A percentile compares a stretch with the other conserved stretches of the same genome.
Conservation (phyloP, 148 eudicot genomes). For the Vaccinium corymbosum region DNA sequence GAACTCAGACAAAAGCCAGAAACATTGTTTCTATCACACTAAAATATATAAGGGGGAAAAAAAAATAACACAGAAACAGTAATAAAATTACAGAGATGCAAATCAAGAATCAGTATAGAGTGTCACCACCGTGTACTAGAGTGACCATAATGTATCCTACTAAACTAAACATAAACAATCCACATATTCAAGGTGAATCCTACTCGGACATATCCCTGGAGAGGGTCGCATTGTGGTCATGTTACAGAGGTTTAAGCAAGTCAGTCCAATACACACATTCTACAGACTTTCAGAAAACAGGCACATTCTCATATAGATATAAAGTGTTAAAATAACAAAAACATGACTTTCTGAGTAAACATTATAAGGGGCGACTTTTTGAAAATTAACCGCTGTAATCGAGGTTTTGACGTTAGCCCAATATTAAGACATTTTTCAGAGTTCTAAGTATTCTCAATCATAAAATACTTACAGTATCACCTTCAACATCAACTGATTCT, state of each 20-base stretch:
- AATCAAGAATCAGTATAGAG: not conserved
- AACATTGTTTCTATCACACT: not conserved
- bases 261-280: not conserved
- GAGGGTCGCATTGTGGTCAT: not conserved
- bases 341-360: not conserved
- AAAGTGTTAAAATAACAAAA: not conserved
- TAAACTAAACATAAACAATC: too few species aligned
- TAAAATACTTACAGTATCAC: constrained; percentile 73
- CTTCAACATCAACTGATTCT: constrained; percentile 82
- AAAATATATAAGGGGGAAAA: too few species aligned
- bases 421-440: not conserved
- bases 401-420: not conserved
- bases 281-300: not conserved
- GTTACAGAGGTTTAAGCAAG: not conserved
- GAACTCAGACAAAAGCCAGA: not conserved
- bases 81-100: not conserved
- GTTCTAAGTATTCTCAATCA: not conserved
- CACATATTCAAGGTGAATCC: not conserved
- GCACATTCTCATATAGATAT: not conserved
- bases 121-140: not conserved
- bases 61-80: not conserved
- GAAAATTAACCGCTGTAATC: not conserved
- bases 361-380: not conserved
- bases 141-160: not conserved
- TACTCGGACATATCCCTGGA: not conserved